These are phyloP conservation scores for Acacia confusa DNA, from an alignment of 306 rosid genomes.

Conservation along the genomic window DNA sequence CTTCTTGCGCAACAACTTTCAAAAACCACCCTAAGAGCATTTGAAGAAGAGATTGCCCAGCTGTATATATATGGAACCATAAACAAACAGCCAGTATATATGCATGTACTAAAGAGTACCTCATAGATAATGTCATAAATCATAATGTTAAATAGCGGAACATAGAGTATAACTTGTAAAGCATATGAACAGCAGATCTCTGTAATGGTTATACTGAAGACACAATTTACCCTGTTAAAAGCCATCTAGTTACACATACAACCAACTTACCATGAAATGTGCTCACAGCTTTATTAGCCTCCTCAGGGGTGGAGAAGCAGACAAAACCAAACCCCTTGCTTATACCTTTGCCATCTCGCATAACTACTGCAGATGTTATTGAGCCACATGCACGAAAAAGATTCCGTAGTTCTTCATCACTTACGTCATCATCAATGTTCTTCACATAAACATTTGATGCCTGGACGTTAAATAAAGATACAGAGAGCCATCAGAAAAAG, in stretches of 20 bases:
- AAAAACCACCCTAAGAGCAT: not conserved
- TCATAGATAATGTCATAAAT: not conserved
- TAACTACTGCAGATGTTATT: slow-evolving; percentile 80
- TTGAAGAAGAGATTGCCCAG: not conserved
- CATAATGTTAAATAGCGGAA: not conserved
- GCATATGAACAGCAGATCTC: not conserved
- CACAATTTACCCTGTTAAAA: slow-evolving; percentile 1
- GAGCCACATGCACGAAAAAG: slow-evolving; percentile 74
- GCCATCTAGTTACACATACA: not conserved
- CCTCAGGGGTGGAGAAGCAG: slow-evolving; percentile 83
- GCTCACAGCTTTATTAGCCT: slow-evolving; percentile 83
- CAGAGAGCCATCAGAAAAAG: slow-evolving; percentile 21
- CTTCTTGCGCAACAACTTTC: not conserved
- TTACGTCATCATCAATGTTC: slow-evolving; percentile 76
- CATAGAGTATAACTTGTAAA: not conserved
- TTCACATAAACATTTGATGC: slow-evolving; percentile 86
- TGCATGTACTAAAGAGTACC: not conserved
- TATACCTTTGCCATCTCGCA: slow-evolving; percentile 75
- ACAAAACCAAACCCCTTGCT: slow-evolving; percentile 93
- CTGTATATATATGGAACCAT: not conserved
- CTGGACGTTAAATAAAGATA: slow-evolving; percentile 42
- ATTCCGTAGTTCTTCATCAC: slow-evolving; percentile 61
- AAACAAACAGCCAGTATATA: not conserved
- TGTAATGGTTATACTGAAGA: not conserved
- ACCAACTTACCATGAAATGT: slow-evolving; percentile 68